A percentile compares a stretch with the other conserved stretches of the same genome.
Evolutionary conservation across 495 filamentous ascomycete genomes (phyloP).

Genomic region (Neurospora discreta): DNA sequence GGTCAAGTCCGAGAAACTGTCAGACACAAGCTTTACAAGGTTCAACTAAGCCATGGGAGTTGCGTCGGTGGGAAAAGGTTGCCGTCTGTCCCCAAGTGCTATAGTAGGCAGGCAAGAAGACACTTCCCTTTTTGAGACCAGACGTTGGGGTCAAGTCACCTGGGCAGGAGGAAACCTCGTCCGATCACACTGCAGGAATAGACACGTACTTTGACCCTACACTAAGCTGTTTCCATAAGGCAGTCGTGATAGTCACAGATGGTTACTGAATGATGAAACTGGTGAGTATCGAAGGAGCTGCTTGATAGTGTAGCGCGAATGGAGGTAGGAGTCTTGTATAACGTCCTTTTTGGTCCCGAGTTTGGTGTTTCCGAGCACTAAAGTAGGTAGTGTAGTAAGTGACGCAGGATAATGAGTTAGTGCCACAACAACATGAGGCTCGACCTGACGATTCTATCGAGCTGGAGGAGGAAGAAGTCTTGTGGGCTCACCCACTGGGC

Average conservation of each 20-base stretch:
- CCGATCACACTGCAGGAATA: neutral
- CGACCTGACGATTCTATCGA: neutral
- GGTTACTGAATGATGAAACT: neutral
- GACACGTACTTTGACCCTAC: neutral
- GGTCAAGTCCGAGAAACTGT: neutral
- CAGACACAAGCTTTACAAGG: neutral
- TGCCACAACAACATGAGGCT: neutral
- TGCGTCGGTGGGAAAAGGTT: neutral
- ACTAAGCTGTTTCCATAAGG: neutral
- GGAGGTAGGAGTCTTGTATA: neutral
- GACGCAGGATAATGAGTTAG: neutral
- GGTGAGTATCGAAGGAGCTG: neutral
- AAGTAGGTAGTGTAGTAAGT: neutral
- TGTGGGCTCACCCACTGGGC: neutral
- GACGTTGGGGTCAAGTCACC: neutral
- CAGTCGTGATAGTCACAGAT: neutral
- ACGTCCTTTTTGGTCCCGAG: neutral
- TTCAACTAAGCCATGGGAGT: neutral
- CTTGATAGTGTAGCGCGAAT: neutral
- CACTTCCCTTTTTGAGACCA: neutral
- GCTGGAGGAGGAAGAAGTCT: neutral
- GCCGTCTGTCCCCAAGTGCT: neutral
- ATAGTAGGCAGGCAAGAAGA: neutral
- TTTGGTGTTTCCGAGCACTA: neutral
- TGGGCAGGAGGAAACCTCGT: neutral